Evolutionary conservation across 441 rosid genomes (phyloP), one percentile per base, ranked within the genome.

Genomic region (Adansonia gregorii): DNA sequence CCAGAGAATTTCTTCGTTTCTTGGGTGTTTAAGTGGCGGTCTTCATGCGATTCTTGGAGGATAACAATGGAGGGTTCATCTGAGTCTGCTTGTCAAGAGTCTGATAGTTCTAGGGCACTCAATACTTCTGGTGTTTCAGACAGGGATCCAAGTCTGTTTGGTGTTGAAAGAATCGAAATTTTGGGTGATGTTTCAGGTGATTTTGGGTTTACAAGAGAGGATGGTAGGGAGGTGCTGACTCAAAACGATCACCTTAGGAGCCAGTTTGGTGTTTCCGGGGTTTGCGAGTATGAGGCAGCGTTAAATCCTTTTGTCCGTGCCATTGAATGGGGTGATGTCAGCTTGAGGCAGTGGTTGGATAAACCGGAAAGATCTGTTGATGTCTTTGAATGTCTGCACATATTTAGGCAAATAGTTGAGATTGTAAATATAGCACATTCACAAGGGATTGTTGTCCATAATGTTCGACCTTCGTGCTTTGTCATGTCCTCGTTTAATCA

Each of bases 291-390:
- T 78, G 92, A 87, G 79, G 80, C 81, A 31, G 85, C 85, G 8
- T 79, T 77, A 69, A 89, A 88, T 67, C 93, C 87, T 80, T 90
- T 88, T 79, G 76, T 86, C 67, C 84, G 84, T 58, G 78, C 88
- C 54, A 71, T 86, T 77, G 97, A 89, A 79, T 89, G 92, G 93
- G 93, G 83, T 66, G 95, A 93, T 86, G 82, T 92, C 75, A 94
- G 98, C 85, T 84, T 94, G 86, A 90, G 98, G 82, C 95, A 92
- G 55, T 94, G 97, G 98, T 80, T 94, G 82, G 97, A 94, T 83
- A 89, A 87, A 71, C 94, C 93, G 0, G 90, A 90, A 67, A 79
- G 97, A 15, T 73, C 83, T 7, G 89, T 92, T 3, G 97, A 93
- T 82, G 90, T 85, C 72, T 85, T 85, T n/a, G 94, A 92, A 80